Base-by-base conservation (phyloP, 2,329 filamentous ascomycete species). In the Sodiomyces alkalinus region DNA sequence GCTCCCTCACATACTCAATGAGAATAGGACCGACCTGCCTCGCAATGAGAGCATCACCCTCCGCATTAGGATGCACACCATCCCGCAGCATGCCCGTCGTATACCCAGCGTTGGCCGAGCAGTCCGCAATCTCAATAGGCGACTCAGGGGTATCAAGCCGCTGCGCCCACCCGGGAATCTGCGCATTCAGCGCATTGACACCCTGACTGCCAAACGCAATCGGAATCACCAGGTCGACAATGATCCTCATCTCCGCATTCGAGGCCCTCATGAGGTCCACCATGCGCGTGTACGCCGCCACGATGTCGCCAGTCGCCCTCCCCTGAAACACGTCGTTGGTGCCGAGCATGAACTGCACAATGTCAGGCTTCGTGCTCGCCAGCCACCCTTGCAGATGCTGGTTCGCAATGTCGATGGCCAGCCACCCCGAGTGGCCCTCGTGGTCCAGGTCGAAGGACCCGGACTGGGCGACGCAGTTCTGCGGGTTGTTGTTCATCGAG, bases 331-430 rank as follows among this genome's bases (percentile, higher is more conserved):
- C 48, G 36, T 62, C 57, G 36, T 61, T 60, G 3, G 57, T 62
- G 19, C 57, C 58, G 5, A 61, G 45, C 52, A 58, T 57, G 41
- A 58, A 58, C 44, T 52, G 53, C 9, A 61, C 52, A 10, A 61
- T 45, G 31, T 60, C 57, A 8, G 56, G 49, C 7, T 43, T 47
- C 2, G 49, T 47, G 28, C 22, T 43, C 16, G 43, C 39, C 14
- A 59, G 41, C 56, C 56, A 60, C 17, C 42, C 44, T 4, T 41
- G 41, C 4, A 59, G 42, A 34, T 60, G 48, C 29, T 46, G 51
- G 35, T 50, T 51, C 13, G 56, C 56, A 29, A 61, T 58, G 38
- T 60, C 48, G 34, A 55, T 49, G 22, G 53, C 55, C 10, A 53
- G 45, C 40, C 47, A 58, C 5, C 57, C 56, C 8, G 52, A 51